These are phyloP conservation scores for Porpolomopsis calyptriformis DNA, from an alignment of 768 basidiomycete species.

Conservation along the genomic window DNA sequence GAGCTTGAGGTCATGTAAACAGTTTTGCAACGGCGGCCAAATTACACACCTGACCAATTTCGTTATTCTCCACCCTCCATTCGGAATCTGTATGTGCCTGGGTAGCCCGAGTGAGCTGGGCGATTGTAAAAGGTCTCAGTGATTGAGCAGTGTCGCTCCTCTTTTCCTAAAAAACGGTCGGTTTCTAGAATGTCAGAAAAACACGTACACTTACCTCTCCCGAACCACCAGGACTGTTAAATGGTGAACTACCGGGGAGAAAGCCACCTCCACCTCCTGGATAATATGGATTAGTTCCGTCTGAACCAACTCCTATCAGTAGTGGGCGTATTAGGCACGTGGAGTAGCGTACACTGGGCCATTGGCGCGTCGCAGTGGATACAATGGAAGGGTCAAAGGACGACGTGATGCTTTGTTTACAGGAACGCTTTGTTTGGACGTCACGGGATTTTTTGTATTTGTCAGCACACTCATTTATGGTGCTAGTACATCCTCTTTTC, in stretches of 20 bases:
- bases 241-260: constrained; percentile 50
- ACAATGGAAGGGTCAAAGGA: no score
- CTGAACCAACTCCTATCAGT: constrained; percentile 21
- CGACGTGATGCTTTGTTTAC: no score
- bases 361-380: constrained; percentile 20
- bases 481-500: constrained; percentile 2
- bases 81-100: constrained; percentile 85
- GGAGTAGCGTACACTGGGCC: constrained; percentile 34
- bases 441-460: no score
- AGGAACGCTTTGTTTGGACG: no score
- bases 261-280: constrained; percentile 46
- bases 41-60: constrained; percentile 62
- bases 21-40: constrained; percentile 1
- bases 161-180: neutral
- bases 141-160: constrained; percentile 31
- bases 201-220: constrained; percentile 25
- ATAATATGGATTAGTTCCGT: constrained; percentile 22
- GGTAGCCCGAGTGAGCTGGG: constrained; percentile 48
- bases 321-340: neutral
- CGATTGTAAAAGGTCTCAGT: constrained; percentile 25
- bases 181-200: neutral
- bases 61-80: constrained; percentile 71
- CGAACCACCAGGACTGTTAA: constrained; percentile 41
- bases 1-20: neutral
- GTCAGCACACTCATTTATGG: no score